Evolutionary conservation across 2,329 filamentous ascomycete genomes (phyloP), one percentile per base, ranked within the genome.

Genomic region (Camillea tinctor): DNA sequence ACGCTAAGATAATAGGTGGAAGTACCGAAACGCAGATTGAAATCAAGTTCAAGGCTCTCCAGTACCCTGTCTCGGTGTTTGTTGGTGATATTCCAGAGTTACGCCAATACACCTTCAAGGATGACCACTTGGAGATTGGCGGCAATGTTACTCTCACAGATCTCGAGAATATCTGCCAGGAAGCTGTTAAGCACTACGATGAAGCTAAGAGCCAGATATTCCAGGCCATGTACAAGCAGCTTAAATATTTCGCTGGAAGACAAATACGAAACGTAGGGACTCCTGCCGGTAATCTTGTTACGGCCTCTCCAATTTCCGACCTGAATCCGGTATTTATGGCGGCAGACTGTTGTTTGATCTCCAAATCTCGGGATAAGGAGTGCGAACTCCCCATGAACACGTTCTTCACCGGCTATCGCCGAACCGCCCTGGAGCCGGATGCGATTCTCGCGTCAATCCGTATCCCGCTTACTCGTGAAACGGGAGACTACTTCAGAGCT

Each of bases 191-290:
- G 58, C 87, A 91, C 61, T 98, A 97, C 70, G 94, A 95, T 0
- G 74, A 80, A 52, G 77, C 76, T 0, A 84, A 81, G 52, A 87
- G 87, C 0, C 95, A 98, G 70, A 88, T 95, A 0, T 97, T 98
- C 72, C 82, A 84, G n/a, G 92, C 92, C 0, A 95, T 98, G 60
- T 83, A 94, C 71, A 98, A 97, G 74, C 94, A 98, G 74, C 86
- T 99, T 57, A 90, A 90, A 65, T 97, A 94, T 73, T 98, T 99
- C 75, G 95, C 94, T 55, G 95, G 95, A 52, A 82, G 95, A 52
- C 95, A 99, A 71, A 98, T 99, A 71, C 86, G 95, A 68, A 99
- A 98, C 70, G 94, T 97, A n/a, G 95, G 94, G 26, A 97, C 95
- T 0, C 94, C 93, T 0, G 95, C 95, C 0, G 95, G 95, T 50